phyloP scores from a whole-genome alignment of 192 early-diverging fungal genomes.

The Kappamyces sp. region DNA sequence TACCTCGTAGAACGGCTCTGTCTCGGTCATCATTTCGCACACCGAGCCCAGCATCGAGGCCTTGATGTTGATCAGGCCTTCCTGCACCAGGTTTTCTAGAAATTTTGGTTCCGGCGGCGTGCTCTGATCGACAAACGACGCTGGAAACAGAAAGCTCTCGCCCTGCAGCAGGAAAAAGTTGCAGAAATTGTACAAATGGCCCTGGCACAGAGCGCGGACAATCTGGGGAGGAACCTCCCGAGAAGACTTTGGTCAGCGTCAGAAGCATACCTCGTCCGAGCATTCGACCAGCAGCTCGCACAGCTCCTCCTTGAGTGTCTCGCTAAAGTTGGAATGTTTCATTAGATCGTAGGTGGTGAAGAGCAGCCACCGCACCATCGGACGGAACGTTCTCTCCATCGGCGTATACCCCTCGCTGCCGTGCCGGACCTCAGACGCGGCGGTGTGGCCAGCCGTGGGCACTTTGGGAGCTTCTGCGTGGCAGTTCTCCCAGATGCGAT shows the following conservation, averaged over 20 bases:
- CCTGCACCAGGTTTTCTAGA: conserved; percentile 26
- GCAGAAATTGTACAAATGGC: conserved; percentile 25
- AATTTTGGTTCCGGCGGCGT: conserved; percentile 4
- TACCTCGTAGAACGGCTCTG: conserved; percentile 50
- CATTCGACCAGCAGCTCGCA: background rate
- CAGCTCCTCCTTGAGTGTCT: conserved; percentile 1
- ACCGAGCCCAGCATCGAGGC: conserved; percentile 29
- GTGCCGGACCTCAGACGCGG: conserved; percentile 23
- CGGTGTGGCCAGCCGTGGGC: conserved; percentile 19
- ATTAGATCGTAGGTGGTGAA: conserved; percentile 3
- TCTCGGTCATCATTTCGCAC: conserved; percentile 40
- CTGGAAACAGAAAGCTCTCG: conserved; percentile 12
- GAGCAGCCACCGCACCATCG: conserved; percentile 33
- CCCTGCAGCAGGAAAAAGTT: conserved; percentile 10
- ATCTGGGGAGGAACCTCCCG: background rate
- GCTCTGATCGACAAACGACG: background rate
- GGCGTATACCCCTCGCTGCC: background rate
- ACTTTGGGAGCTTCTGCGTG: background rate
- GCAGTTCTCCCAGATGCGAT: conserved; percentile 2
- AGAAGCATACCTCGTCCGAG: background rate
- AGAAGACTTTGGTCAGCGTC: background rate
- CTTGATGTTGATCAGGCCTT: conserved; percentile 38
- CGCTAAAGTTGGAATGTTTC: background rate
- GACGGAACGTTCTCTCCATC: conserved; percentile 27
- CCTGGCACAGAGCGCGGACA: conserved; percentile 18